Evolutionary conservation across 768 basidiomycete genomes (phyloP).

Genomic region (Russula lepida): DNA sequence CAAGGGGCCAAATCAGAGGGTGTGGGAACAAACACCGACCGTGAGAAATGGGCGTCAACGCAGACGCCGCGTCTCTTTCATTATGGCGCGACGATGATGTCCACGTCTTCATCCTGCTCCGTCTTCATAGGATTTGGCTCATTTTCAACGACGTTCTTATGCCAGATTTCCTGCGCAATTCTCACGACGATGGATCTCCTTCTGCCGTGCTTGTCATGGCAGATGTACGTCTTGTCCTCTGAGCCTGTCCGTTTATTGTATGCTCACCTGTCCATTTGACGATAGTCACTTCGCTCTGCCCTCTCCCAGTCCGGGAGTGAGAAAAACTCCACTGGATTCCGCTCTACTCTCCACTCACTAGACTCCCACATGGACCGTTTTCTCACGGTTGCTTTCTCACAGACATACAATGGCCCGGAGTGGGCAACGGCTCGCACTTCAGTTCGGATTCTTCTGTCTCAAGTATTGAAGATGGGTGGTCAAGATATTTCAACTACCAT

Average conservation of each 20-base stretch:
- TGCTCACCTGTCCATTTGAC: not conserved
- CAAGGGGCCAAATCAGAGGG: not conserved
- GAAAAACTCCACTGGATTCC: slow-evolving; percentile 24
- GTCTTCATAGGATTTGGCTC: slow-evolving; percentile 43
- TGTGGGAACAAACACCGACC: not conserved
- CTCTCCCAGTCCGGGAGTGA: slow-evolving; percentile 29
- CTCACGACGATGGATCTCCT: slow-evolving; percentile 40
- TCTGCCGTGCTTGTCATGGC: slow-evolving; percentile 51
- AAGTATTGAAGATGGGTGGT: slow-evolving; percentile 30
- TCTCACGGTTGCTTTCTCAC: slow-evolving; percentile 39
- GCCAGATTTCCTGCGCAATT: slow-evolving; percentile 68
- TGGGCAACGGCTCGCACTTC: slow-evolving; percentile 38
- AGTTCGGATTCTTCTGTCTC: slow-evolving; percentile 35
- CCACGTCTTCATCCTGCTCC: slow-evolving; percentile 33
- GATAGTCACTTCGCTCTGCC: slow-evolving; percentile 30
- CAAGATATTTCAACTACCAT: slow-evolving; percentile 29
- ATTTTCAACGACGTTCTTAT: slow-evolving; percentile 54
- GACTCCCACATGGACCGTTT: slow-evolving; percentile 46
- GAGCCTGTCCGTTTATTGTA: not conserved
- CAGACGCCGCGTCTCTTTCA: not conserved
- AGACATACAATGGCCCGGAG: slow-evolving; percentile 29
- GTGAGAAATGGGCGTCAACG: not conserved
- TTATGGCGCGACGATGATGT: not conserved
- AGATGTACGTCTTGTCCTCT: slow-evolving; percentile 40
- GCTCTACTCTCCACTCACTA: slow-evolving; percentile 32